Conservation (phyloP, 306 rosid species). For the Ceratonia siliqua region DNA sequence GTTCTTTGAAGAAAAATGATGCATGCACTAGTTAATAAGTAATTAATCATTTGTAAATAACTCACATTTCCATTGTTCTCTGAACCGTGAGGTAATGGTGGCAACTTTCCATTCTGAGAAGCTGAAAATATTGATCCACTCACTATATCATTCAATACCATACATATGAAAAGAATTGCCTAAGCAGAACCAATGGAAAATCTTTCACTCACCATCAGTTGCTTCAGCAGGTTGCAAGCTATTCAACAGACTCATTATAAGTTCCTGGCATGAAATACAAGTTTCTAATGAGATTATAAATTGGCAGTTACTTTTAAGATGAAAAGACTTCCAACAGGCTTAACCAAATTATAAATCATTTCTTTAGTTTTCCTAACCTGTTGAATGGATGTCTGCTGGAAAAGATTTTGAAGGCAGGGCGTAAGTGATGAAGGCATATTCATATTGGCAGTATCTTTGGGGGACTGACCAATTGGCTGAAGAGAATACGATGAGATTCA, state of each 20-base stretch:
- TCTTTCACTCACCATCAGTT: constrained; percentile 70
- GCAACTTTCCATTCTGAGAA: constrained; percentile 85
- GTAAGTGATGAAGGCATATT: constrained; percentile 65
- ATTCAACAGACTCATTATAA: constrained; percentile 68
- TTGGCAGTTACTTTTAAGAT: constrained; percentile 16
- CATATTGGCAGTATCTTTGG: constrained; percentile 62
- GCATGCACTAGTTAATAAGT: neutral
- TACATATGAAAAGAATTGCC: neutral
- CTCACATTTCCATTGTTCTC: constrained; percentile 93
- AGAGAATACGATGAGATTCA: constrained; percentile 32
- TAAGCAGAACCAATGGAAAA: constrained; percentile 29
- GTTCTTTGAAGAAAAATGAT: constrained; percentile 4
- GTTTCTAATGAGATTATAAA: constrained; percentile 30
- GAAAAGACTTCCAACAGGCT: constrained; percentile 24
- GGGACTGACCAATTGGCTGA: constrained; percentile 60
- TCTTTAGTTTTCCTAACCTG: constrained; percentile 65
- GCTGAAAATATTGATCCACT: constrained; percentile 53
- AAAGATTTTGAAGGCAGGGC: constrained; percentile 91
- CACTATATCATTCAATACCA: constrained; percentile 26
- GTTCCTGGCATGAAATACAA: constrained; percentile 67
- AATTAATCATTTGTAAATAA: constrained; percentile 23
- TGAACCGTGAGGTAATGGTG: constrained; percentile 73
- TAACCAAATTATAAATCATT: constrained; percentile 22
- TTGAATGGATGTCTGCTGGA: constrained; percentile 88
- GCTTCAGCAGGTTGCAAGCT: constrained; percentile 76